phyloP scores from a whole-genome alignment of 352 stramenopile species.

The Phytophthora capsici region DNA sequence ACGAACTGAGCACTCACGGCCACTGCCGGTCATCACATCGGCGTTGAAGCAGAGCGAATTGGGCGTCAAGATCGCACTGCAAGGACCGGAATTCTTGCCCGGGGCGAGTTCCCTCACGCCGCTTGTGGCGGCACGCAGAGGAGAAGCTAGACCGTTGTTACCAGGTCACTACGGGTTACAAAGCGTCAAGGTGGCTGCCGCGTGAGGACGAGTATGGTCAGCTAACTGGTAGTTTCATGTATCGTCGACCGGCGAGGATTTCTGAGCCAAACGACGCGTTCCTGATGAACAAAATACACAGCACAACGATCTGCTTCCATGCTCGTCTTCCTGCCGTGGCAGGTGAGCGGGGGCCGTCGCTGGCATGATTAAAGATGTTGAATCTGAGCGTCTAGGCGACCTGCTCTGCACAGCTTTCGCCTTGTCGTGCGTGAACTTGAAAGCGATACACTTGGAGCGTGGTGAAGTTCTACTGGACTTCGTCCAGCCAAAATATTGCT shows the following conservation, averaged over 20 bases:
- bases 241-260: background rate
- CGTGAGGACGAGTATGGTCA: background rate
- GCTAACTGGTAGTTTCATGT: background rate
- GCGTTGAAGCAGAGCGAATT: constrained; percentile 14
- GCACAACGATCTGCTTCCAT: no score
- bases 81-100: constrained; percentile 10
- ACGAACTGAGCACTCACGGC: constrained; percentile 1
- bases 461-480: no score
- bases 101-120: constrained; percentile 13
- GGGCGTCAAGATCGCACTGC: constrained; percentile 13
- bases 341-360: background rate
- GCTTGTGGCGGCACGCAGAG: constrained; percentile 3
- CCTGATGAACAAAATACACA: no score
- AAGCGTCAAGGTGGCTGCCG: constrained; percentile 10
- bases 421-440: constrained; percentile 18
- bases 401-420: constrained; percentile 18
- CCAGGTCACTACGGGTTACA: constrained; percentile 6
- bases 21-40: constrained; percentile 16
- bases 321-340: background rate
- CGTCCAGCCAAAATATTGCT: constrained; percentile 1
- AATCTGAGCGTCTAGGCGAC: background rate
- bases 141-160: constrained; percentile 11
- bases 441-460: constrained; percentile 15
- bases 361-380: background rate
- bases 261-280: no score